phyloP scores from a whole-genome alignment of 169 alveolate genomes.

The Eimeria sp. region DNA sequence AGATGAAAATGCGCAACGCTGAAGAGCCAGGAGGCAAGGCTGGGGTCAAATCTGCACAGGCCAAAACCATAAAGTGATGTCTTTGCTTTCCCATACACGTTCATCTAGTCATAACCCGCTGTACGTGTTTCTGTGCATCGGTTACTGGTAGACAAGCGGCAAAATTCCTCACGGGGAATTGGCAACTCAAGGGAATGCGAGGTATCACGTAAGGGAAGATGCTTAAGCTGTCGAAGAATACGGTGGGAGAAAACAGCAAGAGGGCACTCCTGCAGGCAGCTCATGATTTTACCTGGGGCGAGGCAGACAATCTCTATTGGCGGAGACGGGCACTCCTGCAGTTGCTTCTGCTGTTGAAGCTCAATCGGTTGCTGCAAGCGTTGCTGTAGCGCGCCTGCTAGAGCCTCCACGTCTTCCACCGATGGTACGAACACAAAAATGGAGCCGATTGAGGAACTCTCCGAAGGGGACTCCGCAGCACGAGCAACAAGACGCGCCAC shows the following conservation, averaged over 20 bases:
- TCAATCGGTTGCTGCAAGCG: background rate
- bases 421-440: slow-evolving; percentile 59
- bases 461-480: slow-evolving; percentile 39
- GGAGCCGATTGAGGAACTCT: background rate
- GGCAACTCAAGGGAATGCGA: background rate
- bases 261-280: background rate
- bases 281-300: slow-evolving; percentile 27
- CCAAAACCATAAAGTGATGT: background rate
- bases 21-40: slow-evolving; percentile 46
- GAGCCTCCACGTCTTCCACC: slow-evolving; percentile 16
- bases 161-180: background rate
- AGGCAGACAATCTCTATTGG: slow-evolving; percentile 59
- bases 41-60: slow-evolving; percentile 40
- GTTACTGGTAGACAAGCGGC: background rate
- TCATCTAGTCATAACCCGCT: background rate
- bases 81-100: background rate
- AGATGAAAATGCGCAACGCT: slow-evolving; percentile 14
- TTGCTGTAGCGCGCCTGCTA: slow-evolving; percentile 25
- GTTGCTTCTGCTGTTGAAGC: background rate
- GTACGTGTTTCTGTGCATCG: background rate
- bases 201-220: background rate
- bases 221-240: background rate
- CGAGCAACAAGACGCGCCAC: background rate
- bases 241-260: background rate
- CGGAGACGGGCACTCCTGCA: background rate